Conservation (phyloP, 495 filamentous ascomycete genomes). For the Neurospora sp. region DNA sequence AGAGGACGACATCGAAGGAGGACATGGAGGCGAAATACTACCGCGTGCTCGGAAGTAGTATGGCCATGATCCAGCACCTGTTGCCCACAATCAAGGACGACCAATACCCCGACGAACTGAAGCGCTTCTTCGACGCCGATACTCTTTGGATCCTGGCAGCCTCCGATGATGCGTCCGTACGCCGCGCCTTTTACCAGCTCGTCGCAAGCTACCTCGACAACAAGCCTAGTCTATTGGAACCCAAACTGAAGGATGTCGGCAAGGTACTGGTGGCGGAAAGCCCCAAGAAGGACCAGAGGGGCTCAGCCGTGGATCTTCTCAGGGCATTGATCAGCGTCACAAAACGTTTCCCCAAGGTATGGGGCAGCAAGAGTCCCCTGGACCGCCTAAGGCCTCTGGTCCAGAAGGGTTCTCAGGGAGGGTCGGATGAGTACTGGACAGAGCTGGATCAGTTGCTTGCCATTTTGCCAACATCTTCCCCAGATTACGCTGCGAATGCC, state of each 20-base stretch:
- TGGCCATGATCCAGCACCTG: slow-evolving; percentile 47
- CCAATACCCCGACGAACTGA: slow-evolving; percentile 38
- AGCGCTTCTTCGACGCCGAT: slow-evolving; percentile 48
- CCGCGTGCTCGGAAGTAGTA: slow-evolving; percentile 60
- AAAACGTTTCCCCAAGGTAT: slow-evolving; percentile 51
- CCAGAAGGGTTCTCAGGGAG: slow-evolving; percentile 72
- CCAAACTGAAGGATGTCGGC: slow-evolving; percentile 51
- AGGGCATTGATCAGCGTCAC: slow-evolving; percentile 55
- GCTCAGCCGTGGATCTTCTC: slow-evolving; percentile 62
- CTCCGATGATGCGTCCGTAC: slow-evolving; percentile 58
- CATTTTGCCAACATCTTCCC: slow-evolving; percentile 43
- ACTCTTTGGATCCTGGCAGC: slow-evolving; percentile 68
- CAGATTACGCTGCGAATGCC: slow-evolving; percentile 37
- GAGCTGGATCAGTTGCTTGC: slow-evolving; percentile 50
- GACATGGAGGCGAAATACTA: slow-evolving; percentile 78
- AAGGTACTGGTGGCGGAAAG: slow-evolving; percentile 58
- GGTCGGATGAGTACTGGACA: slow-evolving; percentile 59
- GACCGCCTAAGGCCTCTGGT: slow-evolving; percentile 61
- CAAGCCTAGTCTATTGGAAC: slow-evolving; percentile 37
- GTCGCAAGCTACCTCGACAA: slow-evolving; percentile 49
- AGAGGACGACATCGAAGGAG: slow-evolving; percentile 70
- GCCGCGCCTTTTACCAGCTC: slow-evolving; percentile 60
- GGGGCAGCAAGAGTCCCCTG: slow-evolving; percentile 54
- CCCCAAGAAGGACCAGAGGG: slow-evolving; percentile 54
- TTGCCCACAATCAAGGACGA: slow-evolving; percentile 42